A percentile compares a stretch with the other conserved stretches of the same genome.
phyloP scores from a whole-genome alignment of 352 stramenopile species.

The Phytopythium helicoides region DNA sequence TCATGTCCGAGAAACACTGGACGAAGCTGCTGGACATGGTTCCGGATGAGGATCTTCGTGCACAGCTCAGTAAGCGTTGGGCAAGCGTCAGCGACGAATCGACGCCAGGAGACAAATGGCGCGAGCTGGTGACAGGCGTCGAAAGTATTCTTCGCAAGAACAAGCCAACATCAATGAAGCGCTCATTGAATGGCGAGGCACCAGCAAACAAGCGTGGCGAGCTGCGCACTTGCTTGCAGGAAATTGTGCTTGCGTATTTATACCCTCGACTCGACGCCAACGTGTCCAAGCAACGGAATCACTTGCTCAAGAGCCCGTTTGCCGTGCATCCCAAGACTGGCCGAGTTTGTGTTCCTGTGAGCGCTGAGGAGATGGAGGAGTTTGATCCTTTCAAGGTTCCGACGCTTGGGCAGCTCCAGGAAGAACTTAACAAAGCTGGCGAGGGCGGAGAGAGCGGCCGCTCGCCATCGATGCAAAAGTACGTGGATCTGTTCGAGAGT shows the following conservation, averaged over 20 bases:
- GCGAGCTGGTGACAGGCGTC: slow-evolving; percentile 67
- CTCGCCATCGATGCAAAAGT: slow-evolving; percentile 67
- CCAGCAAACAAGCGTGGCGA: slow-evolving; percentile 51
- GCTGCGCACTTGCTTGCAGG: slow-evolving; percentile 89
- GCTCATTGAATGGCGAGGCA: slow-evolving; percentile 31
- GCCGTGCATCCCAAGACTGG: slow-evolving; percentile 98
- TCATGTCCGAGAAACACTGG: slow-evolving; percentile 89
- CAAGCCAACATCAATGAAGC: slow-evolving; percentile 44
- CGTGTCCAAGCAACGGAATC: slow-evolving; percentile 99
- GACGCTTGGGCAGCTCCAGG: slow-evolving; percentile 75
- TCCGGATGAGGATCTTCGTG: slow-evolving; percentile 85
- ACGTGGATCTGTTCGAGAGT: slow-evolving; percentile 72
- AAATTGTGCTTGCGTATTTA: slow-evolving; percentile 95
- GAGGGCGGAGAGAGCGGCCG: slow-evolving; percentile 23
- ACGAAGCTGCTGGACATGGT: slow-evolving; percentile 92
- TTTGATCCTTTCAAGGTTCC: slow-evolving; percentile 90
- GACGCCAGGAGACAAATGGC: slow-evolving; percentile 89
- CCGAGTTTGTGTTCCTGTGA: slow-evolving; percentile 97
- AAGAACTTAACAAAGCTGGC: slow-evolving; percentile 72
- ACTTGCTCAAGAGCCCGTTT: slow-evolving; percentile 99
- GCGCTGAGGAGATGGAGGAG: slow-evolving; percentile 69
- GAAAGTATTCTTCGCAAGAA: slow-evolving; percentile 63
- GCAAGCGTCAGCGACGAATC: slow-evolving; percentile 35
- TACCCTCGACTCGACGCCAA: slow-evolving; percentile 99
- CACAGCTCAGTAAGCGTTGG: slow-evolving; percentile 65